Evolutionary conservation across 768 basidiomycete genomes (phyloP), one percentile per base, ranked within the genome.

Genomic region (Boletus rubescentipes): DNA sequence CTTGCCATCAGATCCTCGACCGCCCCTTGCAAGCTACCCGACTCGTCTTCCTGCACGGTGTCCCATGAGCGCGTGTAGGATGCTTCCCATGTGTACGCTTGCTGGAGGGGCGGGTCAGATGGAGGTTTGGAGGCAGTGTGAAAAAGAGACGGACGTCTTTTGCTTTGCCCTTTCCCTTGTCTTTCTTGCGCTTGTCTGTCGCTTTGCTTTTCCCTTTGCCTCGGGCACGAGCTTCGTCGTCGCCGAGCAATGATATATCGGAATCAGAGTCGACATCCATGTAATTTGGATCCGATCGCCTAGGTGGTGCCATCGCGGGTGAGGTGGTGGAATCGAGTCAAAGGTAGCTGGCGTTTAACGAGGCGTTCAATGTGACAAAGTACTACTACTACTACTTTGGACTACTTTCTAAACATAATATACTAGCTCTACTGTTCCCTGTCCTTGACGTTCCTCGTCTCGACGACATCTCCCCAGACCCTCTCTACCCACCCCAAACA

Each of bases 51-150:
- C 67, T 95, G 91, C 0, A 98, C 93, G 1, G 89, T 90, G 62
- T 98, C 97, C 97, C 97, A 99, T 43, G 92, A 91, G 36, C 94
- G 86, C 32, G 89, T 85, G 67, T 94, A 98, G 4, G 89, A 87
- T 1, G 92, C 96, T 67, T 98, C 96, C 96, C 96, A 99, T 30
- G 93, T 90, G 61, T 96, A 95, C 5, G 86, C 81, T 82, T 87
- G 85, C 87, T 89, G 65, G 31, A 53, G 30, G 46, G 46, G 54
- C 38, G 36, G 44, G 51, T 52, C 36, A 58, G 54, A 46, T 7
- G 40, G 30, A 29, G 16, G 40, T 12, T 36, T 32, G 23, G 18
- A 41, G 34, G 14, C 5, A 21, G 21, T 8, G 29, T 14, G 42
- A 59, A 42, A n/a, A 48, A 35, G 45, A 21, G 47, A 53, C 65